Conservation (phyloP, 164 flowering plant species). For the Stephania yunnanensis region DNA sequence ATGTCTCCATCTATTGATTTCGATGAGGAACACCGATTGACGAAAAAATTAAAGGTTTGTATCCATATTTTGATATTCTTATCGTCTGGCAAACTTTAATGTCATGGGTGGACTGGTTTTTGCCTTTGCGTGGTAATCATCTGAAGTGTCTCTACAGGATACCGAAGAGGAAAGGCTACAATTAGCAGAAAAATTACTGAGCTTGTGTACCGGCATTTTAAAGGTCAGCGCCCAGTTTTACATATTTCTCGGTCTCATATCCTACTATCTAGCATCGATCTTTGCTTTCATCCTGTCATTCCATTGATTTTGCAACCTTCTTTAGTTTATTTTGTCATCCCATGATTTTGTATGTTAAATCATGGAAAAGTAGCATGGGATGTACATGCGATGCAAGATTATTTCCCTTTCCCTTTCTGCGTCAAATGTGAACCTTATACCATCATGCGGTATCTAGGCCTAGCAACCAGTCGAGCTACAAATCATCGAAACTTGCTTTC, state of each 20-base stretch:
- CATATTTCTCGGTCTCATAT: too few species aligned
- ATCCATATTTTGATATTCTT: neutral
- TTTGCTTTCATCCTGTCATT: too few species aligned
- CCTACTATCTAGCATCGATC: neutral
- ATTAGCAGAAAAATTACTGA: constrained; percentile 61
- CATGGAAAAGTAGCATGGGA: too few species aligned
- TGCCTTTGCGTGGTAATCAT: neutral
- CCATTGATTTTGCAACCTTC: too few species aligned
- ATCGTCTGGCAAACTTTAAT: neutral
- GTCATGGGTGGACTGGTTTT: neutral
- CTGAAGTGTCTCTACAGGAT: constrained; percentile 39
- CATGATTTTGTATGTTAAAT: too few species aligned
- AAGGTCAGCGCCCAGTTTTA: constrained; percentile 41
- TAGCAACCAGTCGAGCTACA: too few species aligned
- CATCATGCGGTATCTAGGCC: too few species aligned
- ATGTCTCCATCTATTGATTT: constrained; percentile 38
- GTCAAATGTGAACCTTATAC: too few species aligned
- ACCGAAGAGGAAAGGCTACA: constrained; percentile 74
- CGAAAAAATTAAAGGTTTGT: constrained; percentile 61
- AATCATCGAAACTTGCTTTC: too few species aligned
- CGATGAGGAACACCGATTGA: constrained; percentile 54
- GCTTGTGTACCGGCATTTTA: constrained; percentile 67
- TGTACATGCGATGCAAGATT: too few species aligned
- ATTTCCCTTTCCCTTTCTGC: too few species aligned
- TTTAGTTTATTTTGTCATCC: too few species aligned